Evolutionary conservation across 2,329 filamentous ascomycete genomes (phyloP).

Genomic region (Cadophora luteo-olivacea): DNA sequence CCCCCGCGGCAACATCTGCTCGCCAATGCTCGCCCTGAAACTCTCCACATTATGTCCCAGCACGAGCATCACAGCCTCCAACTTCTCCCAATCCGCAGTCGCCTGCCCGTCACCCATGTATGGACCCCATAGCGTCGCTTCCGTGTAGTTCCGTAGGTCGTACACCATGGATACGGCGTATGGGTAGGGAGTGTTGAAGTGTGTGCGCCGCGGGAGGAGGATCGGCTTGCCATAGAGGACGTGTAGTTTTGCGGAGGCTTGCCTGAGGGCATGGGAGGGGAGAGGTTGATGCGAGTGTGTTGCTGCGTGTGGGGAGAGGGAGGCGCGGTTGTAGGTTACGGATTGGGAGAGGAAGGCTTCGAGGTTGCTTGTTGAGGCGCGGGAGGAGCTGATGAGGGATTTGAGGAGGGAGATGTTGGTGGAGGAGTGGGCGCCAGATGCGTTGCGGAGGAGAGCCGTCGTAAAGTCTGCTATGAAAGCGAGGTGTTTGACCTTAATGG

Average conservation of each 20-base stretch:
- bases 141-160: constrained; percentile 72
- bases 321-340: constrained; percentile 65
- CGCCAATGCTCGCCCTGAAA: constrained; percentile 44
- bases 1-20: constrained; percentile 12
- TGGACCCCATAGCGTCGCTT: constrained; percentile 70
- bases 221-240: constrained; percentile 70
- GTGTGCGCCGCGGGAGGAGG: constrained; percentile 40
- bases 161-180: constrained; percentile 75
- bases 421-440: constrained; percentile 49
- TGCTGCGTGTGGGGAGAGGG: constrained; percentile 30
- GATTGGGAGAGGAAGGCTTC: constrained; percentile 69
- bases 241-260: constrained; percentile 74
- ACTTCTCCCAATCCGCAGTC: constrained; percentile 78
- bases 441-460: constrained; percentile 35
- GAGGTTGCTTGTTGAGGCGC: constrained; percentile 51
- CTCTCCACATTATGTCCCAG: constrained; percentile 66
- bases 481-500: neutral
- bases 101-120: constrained; percentile 68
- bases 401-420: constrained; percentile 52
- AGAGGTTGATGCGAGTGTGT: neutral
- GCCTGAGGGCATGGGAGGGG: constrained; percentile 49
- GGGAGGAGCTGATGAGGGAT: neutral
- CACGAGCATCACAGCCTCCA: constrained; percentile 76
- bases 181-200: constrained; percentile 52
- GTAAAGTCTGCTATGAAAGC: constrained; percentile 6